phyloP scores from a whole-genome alignment of 345 rosid genomes.

The Nephelium lappaceum region DNA sequence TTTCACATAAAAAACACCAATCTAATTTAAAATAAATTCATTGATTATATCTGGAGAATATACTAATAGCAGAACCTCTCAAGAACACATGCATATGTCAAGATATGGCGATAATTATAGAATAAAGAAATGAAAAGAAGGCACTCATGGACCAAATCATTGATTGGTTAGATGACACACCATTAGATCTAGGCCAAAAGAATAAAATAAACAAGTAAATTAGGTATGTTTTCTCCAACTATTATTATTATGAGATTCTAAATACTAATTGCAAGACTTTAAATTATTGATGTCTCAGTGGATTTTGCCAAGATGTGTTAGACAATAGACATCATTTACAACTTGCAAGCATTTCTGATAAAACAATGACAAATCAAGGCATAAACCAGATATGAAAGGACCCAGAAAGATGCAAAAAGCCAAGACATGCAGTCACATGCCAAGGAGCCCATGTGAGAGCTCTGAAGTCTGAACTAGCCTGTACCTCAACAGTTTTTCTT shows the following conservation, averaged over 20 bases:
- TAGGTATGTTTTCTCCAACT: slow-evolving; percentile 1
- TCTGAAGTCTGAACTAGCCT: neutral
- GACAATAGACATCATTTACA: neutral
- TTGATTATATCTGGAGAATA: neutral
- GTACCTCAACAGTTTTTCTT: neutral
- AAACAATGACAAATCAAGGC: slow-evolving; percentile 11
- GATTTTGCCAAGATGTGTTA: neutral
- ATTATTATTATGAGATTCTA: neutral
- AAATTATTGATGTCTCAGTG: slow-evolving; percentile 4
- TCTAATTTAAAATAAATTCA: neutral
- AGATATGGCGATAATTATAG: slow-evolving; percentile 13
- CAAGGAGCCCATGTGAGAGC: slow-evolving; percentile 7
- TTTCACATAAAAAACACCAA: neutral
- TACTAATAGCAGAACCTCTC: neutral
- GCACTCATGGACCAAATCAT: slow-evolving; percentile 15
- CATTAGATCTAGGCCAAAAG: slow-evolving; percentile 2
- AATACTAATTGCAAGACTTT: neutral
- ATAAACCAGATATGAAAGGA: neutral
- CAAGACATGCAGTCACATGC: slow-evolving; percentile 11
- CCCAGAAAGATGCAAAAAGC: neutral
- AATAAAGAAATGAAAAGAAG: slow-evolving; percentile 6
- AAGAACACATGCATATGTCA: slow-evolving; percentile 21
- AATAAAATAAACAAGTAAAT: slow-evolving; percentile 3
- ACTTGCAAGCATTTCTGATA: slow-evolving; percentile 1
- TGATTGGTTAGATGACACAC: slow-evolving; percentile 19